Evolutionary conservation across 2,329 filamentous ascomycete species (phyloP).

Genomic region (Penicillium capsulatum): DNA sequence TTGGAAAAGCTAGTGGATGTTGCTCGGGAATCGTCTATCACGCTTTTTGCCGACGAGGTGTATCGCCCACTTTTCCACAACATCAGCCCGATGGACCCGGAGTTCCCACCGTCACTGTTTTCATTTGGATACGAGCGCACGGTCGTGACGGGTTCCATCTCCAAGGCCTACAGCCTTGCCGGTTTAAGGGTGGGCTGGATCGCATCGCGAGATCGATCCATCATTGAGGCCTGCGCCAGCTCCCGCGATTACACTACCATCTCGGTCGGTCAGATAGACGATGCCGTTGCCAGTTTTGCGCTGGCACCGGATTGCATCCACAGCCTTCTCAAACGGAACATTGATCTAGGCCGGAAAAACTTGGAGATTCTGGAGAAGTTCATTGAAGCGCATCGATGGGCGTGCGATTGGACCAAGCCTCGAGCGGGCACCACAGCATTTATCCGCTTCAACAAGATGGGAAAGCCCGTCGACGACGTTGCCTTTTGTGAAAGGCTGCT

Average conservation of each 20-base stretch:
- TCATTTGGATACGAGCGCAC: constrained; percentile 67
- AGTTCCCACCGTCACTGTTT: constrained; percentile 63
- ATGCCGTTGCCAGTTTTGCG: constrained; percentile 71
- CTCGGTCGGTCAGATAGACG: constrained; percentile 76
- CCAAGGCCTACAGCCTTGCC: constrained; percentile 78
- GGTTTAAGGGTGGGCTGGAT: constrained; percentile 82
- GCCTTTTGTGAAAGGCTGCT: constrained; percentile 66
- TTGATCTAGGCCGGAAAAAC: constrained; percentile 64
- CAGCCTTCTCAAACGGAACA: constrained; percentile 59
- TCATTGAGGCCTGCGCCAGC: constrained; percentile 61
- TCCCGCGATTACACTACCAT: constrained; percentile 82
- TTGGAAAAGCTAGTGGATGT: constrained; percentile 61
- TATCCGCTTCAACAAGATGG: constrained; percentile 61
- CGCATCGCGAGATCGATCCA: constrained; percentile 58
- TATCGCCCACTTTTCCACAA: constrained; percentile 79
- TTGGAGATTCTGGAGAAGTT: constrained; percentile 63
- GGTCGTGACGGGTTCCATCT: constrained; percentile 74
- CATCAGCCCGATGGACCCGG: constrained; percentile 50
- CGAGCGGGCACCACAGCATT: constrained; percentile 77
- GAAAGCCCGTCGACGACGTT: constrained; percentile 65
- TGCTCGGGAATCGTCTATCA: constrained; percentile 60
- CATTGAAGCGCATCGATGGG: constrained; percentile 59
- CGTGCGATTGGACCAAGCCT: constrained; percentile 68
- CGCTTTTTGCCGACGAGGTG: constrained; percentile 73
- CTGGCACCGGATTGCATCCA: constrained; percentile 63